These are phyloP conservation scores for Cladosporium sp. DNA, from an alignment of 2,329 filamentous ascomycete genomes.

Conservation along the genomic window DNA sequence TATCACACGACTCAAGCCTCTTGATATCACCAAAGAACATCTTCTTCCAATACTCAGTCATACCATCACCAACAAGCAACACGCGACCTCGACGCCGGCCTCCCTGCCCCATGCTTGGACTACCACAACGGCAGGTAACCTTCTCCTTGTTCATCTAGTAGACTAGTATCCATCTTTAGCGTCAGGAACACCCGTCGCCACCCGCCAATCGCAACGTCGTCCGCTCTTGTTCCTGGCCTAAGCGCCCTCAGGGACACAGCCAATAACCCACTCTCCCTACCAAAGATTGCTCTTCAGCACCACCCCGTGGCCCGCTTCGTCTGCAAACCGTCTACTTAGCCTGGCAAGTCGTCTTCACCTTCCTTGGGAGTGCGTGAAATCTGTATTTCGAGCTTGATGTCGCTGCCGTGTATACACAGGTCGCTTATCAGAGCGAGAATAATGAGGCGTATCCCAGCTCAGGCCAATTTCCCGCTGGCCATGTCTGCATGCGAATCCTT, in stretches of 20 bases:
- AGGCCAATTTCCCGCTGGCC: slow-evolving; percentile 5
- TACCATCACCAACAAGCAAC: too few species aligned
- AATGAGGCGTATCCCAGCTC: too few species aligned
- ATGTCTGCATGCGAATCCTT: background rate
- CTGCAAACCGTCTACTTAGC: slow-evolving; percentile 1
- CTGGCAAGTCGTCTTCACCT: background rate
- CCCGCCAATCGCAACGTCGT: slow-evolving; percentile 5
- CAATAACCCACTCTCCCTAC: background rate
- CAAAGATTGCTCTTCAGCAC: slow-evolving; percentile 7
- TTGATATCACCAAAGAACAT: too few species aligned
- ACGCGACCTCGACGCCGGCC: too few species aligned
- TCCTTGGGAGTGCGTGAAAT: too few species aligned
- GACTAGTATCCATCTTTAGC: slow-evolving; percentile 1
- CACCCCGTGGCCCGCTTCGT: slow-evolving; percentile 3
- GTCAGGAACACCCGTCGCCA: slow-evolving; percentile 10
- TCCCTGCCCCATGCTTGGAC: too few species aligned
- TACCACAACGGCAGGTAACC: slow-evolving; percentile 7
- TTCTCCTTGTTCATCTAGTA: too few species aligned
- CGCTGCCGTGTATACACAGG: too few species aligned
- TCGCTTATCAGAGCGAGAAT: too few species aligned
- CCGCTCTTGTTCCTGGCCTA: slow-evolving; percentile 1
- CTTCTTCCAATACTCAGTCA: too few species aligned
- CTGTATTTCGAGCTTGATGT: too few species aligned
- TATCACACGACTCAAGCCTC: too few species aligned
- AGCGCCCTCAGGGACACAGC: background rate